Evolutionary conservation across 78 protist species (phyloP).

Genomic region (Parvularia atlantis): DNA sequence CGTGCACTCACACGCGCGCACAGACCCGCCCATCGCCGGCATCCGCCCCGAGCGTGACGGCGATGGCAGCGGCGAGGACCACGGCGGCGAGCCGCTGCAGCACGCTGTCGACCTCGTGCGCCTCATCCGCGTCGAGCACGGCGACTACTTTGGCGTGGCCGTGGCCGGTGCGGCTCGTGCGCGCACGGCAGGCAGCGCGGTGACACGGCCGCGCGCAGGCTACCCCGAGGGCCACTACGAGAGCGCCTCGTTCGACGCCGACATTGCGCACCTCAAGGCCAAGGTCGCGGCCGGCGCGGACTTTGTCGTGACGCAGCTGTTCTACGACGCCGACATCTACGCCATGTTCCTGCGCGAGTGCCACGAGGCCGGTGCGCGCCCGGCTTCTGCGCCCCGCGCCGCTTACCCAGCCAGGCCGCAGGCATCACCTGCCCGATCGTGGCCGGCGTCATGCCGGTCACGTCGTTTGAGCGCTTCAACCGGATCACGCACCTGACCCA

Average conservation of each 20-base stretch:
- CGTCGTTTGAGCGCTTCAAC: slow-evolving; percentile 55
- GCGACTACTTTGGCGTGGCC: slow-evolving; percentile 77
- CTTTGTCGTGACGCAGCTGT: slow-evolving; percentile 84
- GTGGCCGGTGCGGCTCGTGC: too few relatives aligned
- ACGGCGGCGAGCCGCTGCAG: slow-evolving; percentile 56
- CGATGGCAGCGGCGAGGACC: slow-evolving; percentile 66
- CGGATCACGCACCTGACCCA: slow-evolving; percentile 68
- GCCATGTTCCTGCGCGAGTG: slow-evolving; percentile 40
- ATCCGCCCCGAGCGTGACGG: too few relatives aligned
- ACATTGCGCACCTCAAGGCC: slow-evolving; percentile 50
- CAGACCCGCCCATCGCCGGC: too few relatives aligned
- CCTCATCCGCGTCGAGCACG: slow-evolving; percentile 65
- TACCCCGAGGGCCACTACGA: slow-evolving; percentile 89
- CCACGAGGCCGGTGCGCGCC: slow-evolving; percentile 26
- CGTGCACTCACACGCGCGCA: too few relatives aligned
- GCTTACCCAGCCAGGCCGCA: too few relatives aligned
- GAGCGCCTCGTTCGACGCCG: slow-evolving; percentile 26
- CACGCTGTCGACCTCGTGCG: slow-evolving; percentile 81
- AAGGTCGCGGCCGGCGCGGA: slow-evolving; percentile 95
- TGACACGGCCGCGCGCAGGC: too few relatives aligned
- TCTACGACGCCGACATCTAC: slow-evolving; percentile 74
- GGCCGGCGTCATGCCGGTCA: slow-evolving; percentile 95
- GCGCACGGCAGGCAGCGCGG: too few relatives aligned
- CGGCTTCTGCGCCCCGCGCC: too few relatives aligned
- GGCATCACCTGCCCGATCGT: slow-evolving; percentile 90